These are phyloP conservation scores for Sporobolomyces roseus DNA, from an alignment of 768 basidiomycete species.

Conservation along the genomic window DNA sequence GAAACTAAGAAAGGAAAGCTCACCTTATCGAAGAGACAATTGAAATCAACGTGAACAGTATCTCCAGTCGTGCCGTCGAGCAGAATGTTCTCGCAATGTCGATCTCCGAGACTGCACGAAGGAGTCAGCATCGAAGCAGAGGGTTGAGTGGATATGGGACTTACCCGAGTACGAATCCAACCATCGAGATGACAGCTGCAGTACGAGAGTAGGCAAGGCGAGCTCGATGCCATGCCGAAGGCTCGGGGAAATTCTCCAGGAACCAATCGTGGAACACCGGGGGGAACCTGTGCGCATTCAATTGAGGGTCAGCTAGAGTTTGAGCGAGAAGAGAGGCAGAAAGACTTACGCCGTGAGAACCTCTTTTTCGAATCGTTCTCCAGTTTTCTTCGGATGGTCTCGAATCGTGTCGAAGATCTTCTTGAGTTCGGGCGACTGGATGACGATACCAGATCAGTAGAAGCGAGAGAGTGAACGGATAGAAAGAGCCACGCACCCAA, in stretches of 20 bases:
- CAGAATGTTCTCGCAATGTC: slow-evolving; percentile 94
- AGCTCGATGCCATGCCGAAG: slow-evolving; percentile 85
- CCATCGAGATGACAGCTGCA: slow-evolving; percentile 96
- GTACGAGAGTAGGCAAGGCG: slow-evolving; percentile 83
- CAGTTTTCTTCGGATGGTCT: slow-evolving; percentile 43
- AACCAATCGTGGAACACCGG: slow-evolving; percentile 98
- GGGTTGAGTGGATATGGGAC: slow-evolving; percentile 41
- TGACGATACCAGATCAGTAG: background rate
- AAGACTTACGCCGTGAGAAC: slow-evolving; percentile 59
- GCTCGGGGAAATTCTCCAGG: slow-evolving; percentile 91
- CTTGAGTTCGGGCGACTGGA: slow-evolving; percentile 48
- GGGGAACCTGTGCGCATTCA: slow-evolving; percentile 56
- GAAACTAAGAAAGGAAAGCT: slow-evolving; percentile 6
- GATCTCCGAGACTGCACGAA: slow-evolving; percentile 76
- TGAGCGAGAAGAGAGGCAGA: background rate
- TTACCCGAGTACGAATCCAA: slow-evolving; percentile 91
- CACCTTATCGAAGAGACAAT: slow-evolving; percentile 95
- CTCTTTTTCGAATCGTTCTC: slow-evolving; percentile 50
- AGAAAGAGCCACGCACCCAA: slow-evolving; percentile 54
- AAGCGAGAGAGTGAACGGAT: background rate
- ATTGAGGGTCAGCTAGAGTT: background rate
- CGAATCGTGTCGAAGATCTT: slow-evolving; percentile 45
- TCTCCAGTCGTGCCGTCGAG: slow-evolving; percentile 84
- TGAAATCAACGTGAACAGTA: slow-evolving; percentile 93
- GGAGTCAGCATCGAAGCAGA: background rate